Percentiles rank a stretch among this genome's conserved stretches.
Conservation (phyloP, 768 basidiomycete species). For the Leccinum rimulosum region DNA sequence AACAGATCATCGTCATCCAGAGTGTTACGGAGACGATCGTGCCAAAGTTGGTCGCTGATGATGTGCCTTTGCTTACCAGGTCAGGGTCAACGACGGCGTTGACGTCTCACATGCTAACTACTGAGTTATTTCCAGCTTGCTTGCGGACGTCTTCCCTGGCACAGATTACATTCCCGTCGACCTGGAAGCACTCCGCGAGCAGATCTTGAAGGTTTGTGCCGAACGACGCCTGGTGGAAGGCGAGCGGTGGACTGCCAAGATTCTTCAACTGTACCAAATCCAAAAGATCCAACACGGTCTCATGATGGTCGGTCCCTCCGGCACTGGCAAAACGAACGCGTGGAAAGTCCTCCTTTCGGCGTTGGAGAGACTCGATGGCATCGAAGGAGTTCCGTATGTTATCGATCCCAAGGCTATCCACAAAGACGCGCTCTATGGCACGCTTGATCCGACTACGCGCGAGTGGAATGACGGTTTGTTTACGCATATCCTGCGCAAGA, state of each 20-base stretch:
- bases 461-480: slow-evolving; percentile 99
- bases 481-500: slow-evolving; percentile 95
- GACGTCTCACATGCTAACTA: background rate
- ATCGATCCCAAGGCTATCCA: slow-evolving; percentile 99
- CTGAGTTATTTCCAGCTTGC: slow-evolving; percentile 50
- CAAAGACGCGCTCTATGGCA: slow-evolving; percentile 97
- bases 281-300: slow-evolving; percentile 99
- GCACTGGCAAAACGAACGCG: slow-evolving; percentile 94
- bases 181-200: slow-evolving; percentile 77
- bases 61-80: slow-evolving; percentile 93
- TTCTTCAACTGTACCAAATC: slow-evolving; percentile 96
- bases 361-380: slow-evolving; percentile 85
- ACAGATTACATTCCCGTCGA: slow-evolving; percentile 89
- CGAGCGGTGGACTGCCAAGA: slow-evolving; percentile 91
- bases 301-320: slow-evolving; percentile 99
- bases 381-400: slow-evolving; percentile 91
- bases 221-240: slow-evolving; percentile 85
- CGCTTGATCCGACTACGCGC: slow-evolving; percentile 92
- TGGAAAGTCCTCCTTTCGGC: slow-evolving; percentile 94
- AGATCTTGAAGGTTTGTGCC: slow-evolving; percentile 82
- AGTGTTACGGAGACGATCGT: slow-evolving; percentile 99
- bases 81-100: slow-evolving; percentile 31
- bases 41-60: slow-evolving; percentile 95
- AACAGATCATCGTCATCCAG: slow-evolving; percentile 97
- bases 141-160: slow-evolving; percentile 97